A percentile compares a stretch with the other conserved stretches of the same genome.
Conservation (phyloP, 176 grass and related monocot species). For the Guadua angustifolia region DNA sequence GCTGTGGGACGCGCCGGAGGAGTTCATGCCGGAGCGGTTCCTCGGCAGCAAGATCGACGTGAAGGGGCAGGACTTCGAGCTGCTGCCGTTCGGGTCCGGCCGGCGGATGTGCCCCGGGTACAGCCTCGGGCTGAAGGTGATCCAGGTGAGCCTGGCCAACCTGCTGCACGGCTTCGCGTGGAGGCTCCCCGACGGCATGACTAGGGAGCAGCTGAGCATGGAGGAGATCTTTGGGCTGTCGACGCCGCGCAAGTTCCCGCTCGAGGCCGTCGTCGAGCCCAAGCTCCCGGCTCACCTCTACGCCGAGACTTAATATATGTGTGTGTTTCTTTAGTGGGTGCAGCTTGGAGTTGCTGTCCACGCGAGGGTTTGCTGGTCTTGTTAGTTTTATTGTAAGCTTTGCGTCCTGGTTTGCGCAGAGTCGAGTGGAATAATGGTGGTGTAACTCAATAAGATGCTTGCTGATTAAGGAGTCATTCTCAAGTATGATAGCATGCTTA, state of each 20-base stretch:
- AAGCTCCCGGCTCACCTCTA: constrained; percentile 58
- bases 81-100: constrained; percentile 66
- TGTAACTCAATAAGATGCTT: neutral
- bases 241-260: constrained; percentile 50
- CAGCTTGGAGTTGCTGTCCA: neutral
- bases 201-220: constrained; percentile 60
- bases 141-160: constrained; percentile 67
- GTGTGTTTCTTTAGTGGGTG: neutral
- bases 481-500: neutral
- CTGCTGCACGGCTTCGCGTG: constrained; percentile 67
- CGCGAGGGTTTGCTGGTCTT: neutral
- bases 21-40: constrained; percentile 65
- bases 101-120: constrained; percentile 80
- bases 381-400: neutral
- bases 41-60: constrained; percentile 56
- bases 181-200: constrained; percentile 55
- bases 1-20: constrained; percentile 55
- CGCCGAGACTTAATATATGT: neutral
- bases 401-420: neutral
- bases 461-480: neutral
- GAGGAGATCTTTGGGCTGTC: constrained; percentile 68
- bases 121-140: constrained; percentile 68
- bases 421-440: neutral
- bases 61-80: constrained; percentile 71
- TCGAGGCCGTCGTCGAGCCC: constrained; percentile 44